Evolutionary conservation across 2,329 filamentous ascomycete genomes (phyloP).

Genomic region (Colletotrichum sp.): DNA sequence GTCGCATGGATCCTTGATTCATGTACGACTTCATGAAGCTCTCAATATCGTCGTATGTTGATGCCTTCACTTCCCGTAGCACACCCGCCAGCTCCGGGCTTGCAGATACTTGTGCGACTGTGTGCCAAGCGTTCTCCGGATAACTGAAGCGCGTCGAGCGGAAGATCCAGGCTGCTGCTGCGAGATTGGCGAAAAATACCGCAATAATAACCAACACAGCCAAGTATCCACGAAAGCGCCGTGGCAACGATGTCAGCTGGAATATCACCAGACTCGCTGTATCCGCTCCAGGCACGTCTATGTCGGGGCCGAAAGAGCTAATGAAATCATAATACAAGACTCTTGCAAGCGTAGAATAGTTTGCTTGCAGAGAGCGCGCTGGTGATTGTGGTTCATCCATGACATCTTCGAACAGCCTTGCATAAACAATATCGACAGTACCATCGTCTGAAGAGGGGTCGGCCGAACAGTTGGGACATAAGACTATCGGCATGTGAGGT

Average conservation of each 20-base stretch:
- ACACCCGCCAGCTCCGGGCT: background rate
- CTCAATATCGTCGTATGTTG: background rate
- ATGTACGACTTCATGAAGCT: background rate
- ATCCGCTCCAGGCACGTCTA: background rate
- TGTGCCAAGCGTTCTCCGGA: background rate
- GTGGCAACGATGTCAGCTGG: background rate
- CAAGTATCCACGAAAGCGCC: background rate
- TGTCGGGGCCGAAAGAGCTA: background rate
- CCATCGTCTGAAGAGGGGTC: background rate
- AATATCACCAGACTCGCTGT: background rate
- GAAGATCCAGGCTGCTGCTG: background rate
- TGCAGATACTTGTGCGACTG: background rate
- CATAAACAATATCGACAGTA: background rate
- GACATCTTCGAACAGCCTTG: background rate
- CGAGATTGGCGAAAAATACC: background rate
- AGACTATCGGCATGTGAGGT: background rate
- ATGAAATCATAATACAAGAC: background rate
- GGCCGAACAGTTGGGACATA: background rate
- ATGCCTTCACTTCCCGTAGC: background rate
- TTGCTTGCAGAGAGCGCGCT: background rate
- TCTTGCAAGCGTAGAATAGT: background rate
- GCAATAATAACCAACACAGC: background rate
- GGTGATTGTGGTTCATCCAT: background rate
- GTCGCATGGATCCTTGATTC: background rate
- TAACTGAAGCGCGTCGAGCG: background rate